A percentile compares a stretch with the other conserved stretches of the same genome.
Conservation (phyloP, 495 filamentous ascomycete genomes). For the Penicillium paxilli region DNA sequence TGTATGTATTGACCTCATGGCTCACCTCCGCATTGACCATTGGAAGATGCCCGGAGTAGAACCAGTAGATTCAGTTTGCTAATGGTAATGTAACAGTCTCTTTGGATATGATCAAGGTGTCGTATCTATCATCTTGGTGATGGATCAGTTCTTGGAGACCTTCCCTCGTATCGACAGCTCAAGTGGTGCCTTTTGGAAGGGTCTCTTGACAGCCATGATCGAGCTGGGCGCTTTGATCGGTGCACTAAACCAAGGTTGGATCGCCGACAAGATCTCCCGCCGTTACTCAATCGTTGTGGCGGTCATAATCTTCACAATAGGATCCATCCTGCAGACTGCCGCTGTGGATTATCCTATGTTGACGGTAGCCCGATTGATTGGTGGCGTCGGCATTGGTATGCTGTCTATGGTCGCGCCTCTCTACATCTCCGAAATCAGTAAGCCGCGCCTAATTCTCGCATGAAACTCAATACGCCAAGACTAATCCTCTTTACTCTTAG, state of each 20-base stretch:
- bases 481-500: slow-evolving; percentile 12
- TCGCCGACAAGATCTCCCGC: slow-evolving; percentile 59
- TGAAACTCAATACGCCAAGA: neutral
- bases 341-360: slow-evolving; percentile 58
- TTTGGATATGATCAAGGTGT: slow-evolving; percentile 62
- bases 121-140: slow-evolving; percentile 56
- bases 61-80: neutral
- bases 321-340: slow-evolving; percentile 56
- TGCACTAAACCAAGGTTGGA: slow-evolving; percentile 58
- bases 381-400: slow-evolving; percentile 63
- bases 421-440: slow-evolving; percentile 58
- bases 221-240: slow-evolving; percentile 57
- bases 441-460: slow-evolving; percentile 1
- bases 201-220: slow-evolving; percentile 61
- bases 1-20: slow-evolving; percentile 12
- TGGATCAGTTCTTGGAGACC: slow-evolving; percentile 55
- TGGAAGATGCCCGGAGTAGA: neutral
- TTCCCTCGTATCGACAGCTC: slow-evolving; percentile 48
- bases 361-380: slow-evolving; percentile 57
- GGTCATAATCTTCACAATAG: slow-evolving; percentile 55
- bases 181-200: slow-evolving; percentile 58
- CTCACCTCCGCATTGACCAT: neutral
- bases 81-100: slow-evolving; percentile 13
- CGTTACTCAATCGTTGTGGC: slow-evolving; percentile 58
- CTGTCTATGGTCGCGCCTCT: slow-evolving; percentile 53